phyloP scores from a whole-genome alignment of 116 monocot species.

The Dioscorea cayenensis region DNA sequence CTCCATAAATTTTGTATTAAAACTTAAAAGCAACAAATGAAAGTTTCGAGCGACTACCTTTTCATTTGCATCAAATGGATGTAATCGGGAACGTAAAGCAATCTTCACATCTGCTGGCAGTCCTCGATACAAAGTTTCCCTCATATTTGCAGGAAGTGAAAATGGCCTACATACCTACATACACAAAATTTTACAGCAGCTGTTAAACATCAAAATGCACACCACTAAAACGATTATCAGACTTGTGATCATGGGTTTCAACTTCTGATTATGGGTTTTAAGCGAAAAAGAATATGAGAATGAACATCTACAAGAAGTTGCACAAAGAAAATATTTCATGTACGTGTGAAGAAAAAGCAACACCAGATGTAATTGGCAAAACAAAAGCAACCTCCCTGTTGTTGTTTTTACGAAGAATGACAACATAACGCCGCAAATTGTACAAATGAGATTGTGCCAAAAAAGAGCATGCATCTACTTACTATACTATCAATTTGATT shows the following conservation, averaged over 20 bases:
- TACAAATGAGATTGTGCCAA: background rate
- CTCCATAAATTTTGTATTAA: too few species aligned
- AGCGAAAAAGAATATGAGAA: too few species aligned
- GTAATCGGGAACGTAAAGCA: conserved; percentile 48
- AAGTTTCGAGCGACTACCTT: conserved; percentile 23
- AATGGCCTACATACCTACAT: conserved; percentile 57
- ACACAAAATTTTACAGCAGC: background rate
- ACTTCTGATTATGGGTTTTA: too few species aligned
- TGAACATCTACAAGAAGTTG: too few species aligned
- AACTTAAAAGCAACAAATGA: too few species aligned
- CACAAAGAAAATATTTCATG: too few species aligned
- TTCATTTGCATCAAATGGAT: conserved; percentile 35
- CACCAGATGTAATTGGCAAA: too few species aligned
- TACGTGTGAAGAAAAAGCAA: too few species aligned
- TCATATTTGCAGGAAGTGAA: conserved; percentile 65
- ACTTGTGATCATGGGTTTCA: too few species aligned
- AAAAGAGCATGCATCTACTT: conserved; percentile 23
- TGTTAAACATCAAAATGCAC: background rate
- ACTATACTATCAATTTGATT: conserved; percentile 80
- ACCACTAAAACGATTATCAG: background rate
- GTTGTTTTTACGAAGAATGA: too few species aligned
- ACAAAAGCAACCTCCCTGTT: too few species aligned
- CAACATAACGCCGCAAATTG: too few species aligned
- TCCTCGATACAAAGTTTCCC: conserved; percentile 61
- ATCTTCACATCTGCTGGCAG: conserved; percentile 55